Percentiles rank a stretch among this genome's conserved stretches.
Conservation (phyloP, 2,329 filamentous ascomycete genomes). For the Hypoxylon sp. region DNA sequence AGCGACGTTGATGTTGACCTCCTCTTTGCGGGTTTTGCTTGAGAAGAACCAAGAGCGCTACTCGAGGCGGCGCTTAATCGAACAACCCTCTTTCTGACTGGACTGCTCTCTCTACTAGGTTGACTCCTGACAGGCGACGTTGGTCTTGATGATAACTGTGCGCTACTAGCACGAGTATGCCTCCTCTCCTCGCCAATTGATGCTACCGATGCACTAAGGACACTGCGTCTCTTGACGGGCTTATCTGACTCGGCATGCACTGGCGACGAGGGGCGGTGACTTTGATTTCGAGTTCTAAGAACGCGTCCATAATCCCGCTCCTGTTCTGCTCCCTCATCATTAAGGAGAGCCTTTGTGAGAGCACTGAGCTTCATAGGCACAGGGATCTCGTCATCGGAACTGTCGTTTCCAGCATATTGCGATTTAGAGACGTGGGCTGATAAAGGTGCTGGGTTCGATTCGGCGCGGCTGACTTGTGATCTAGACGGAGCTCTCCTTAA, state of each 20-base stretch:
- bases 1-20: slow-evolving; percentile 69
- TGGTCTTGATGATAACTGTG: slow-evolving; percentile 60
- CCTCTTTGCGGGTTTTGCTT: slow-evolving; percentile 59
- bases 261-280: slow-evolving; percentile 61
- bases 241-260: slow-evolving; percentile 49
- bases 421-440: slow-evolving; percentile 57
- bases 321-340: slow-evolving; percentile 69
- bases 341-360: slow-evolving; percentile 87
- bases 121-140: slow-evolving; percentile 63
- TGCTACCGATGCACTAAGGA: slow-evolving; percentile 62
- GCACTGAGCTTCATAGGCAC: slow-evolving; percentile 95
- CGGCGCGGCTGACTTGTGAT: slow-evolving; percentile 61
- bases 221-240: slow-evolving; percentile 64
- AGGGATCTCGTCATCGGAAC: slow-evolving; percentile 93
- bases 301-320: slow-evolving; percentile 59
- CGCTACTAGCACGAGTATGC: slow-evolving; percentile 65
- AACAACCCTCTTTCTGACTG: slow-evolving; percentile 70
- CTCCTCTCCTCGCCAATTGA: slow-evolving; percentile 63
- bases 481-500: slow-evolving; percentile 66
- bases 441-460: slow-evolving; percentile 60
- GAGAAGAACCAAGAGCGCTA: slow-evolving; percentile 39
- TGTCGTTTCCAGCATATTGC: slow-evolving; percentile 77
- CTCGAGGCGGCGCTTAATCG: slow-evolving; percentile 67
- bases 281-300: slow-evolving; percentile 62
- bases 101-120: slow-evolving; percentile 64